Conservation (phyloP, 1,139 yeast genomes). For the Suhomyces coccinellae region DNA sequence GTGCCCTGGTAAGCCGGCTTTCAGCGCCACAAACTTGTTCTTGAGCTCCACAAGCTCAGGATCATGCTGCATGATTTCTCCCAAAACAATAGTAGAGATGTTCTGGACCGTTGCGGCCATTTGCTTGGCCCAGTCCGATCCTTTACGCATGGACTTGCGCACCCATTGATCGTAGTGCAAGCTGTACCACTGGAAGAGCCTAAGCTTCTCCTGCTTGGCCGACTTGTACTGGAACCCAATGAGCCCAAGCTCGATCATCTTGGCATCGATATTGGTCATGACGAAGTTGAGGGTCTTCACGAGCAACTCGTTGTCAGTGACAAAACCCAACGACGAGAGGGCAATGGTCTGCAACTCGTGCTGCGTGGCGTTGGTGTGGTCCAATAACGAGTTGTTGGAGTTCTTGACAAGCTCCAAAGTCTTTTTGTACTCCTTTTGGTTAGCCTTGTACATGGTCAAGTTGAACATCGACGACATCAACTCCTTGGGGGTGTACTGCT, state of each 20-base stretch:
- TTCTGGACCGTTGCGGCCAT: slow-evolving; percentile 42
- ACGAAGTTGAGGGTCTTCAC: slow-evolving; percentile 57
- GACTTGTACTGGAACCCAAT: slow-evolving; percentile 46
- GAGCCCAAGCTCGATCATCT: slow-evolving; percentile 53
- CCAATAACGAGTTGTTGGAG: slow-evolving; percentile 39
- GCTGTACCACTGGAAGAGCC: slow-evolving; percentile 57
- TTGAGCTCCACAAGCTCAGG: slow-evolving; percentile 24
- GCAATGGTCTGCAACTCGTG: slow-evolving; percentile 55
- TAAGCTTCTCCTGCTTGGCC: slow-evolving; percentile 17
- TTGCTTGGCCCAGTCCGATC: slow-evolving; percentile 44
- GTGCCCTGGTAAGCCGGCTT: slow-evolving; percentile 37
- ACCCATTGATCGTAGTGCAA: slow-evolving; percentile 54
- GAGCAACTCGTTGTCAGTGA: slow-evolving; percentile 44
- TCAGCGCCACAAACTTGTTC: slow-evolving; percentile 32
- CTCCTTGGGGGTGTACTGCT: slow-evolving; percentile 49
- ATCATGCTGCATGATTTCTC: slow-evolving; percentile 42
- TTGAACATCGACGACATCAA: slow-evolving; percentile 37
- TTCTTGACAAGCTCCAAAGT: slow-evolving; percentile 52
- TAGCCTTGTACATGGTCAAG: slow-evolving; percentile 34
- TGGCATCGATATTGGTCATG: slow-evolving; percentile 53
- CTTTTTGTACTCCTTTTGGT: slow-evolving; percentile 57
- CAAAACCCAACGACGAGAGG: slow-evolving; percentile 53
- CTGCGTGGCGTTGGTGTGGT: slow-evolving; percentile 31
- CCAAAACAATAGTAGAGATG: slow-evolving; percentile 41
- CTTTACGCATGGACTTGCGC: slow-evolving; percentile 42